Evolutionary conservation across 2,329 filamentous ascomycete species (phyloP).

Genomic region (Chaetomiaceae sp.): DNA sequence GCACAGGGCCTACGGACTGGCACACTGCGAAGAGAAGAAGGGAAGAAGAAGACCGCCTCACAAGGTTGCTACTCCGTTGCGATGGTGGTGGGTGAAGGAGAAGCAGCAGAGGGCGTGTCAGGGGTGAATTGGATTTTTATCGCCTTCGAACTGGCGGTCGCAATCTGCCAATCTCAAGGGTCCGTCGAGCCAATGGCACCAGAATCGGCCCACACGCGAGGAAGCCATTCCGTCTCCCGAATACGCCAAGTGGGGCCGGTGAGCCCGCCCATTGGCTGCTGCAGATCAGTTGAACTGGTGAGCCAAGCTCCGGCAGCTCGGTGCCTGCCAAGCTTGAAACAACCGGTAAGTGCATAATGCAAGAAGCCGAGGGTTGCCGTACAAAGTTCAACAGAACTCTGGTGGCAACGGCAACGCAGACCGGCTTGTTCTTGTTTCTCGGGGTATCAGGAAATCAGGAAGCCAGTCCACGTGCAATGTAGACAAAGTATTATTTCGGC

Average conservation of each 20-base stretch:
- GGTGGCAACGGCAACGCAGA: too few relatives aligned
- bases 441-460: too few relatives aligned
- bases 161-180: background rate
- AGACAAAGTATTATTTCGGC: too few relatives aligned
- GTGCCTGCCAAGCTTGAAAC: constrained; percentile 23
- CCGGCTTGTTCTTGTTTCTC: too few relatives aligned
- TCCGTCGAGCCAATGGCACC: constrained; percentile 11
- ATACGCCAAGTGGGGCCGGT: constrained; percentile 17
- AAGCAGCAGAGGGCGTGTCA: constrained; percentile 11
- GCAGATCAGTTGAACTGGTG: constrained; percentile 14
- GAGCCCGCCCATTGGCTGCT: constrained; percentile 11
- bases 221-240: constrained; percentile 25
- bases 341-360: constrained; percentile 10
- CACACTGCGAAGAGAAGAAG: constrained; percentile 4
- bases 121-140: constrained; percentile 26
- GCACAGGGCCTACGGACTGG: background rate
- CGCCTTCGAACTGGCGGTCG: background rate
- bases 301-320: background rate
- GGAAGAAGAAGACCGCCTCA: constrained; percentile 12
- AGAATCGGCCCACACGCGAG: constrained; percentile 27
- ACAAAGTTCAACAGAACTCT: too few relatives aligned
- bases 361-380: background rate
- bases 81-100: constrained; percentile 16
- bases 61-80: constrained; percentile 16
- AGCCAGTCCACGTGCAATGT: too few relatives aligned